These are phyloP conservation scores for Ustilaginoidea virens DNA, from an alignment of 2,329 filamentous ascomycete species.

Conservation along the genomic window DNA sequence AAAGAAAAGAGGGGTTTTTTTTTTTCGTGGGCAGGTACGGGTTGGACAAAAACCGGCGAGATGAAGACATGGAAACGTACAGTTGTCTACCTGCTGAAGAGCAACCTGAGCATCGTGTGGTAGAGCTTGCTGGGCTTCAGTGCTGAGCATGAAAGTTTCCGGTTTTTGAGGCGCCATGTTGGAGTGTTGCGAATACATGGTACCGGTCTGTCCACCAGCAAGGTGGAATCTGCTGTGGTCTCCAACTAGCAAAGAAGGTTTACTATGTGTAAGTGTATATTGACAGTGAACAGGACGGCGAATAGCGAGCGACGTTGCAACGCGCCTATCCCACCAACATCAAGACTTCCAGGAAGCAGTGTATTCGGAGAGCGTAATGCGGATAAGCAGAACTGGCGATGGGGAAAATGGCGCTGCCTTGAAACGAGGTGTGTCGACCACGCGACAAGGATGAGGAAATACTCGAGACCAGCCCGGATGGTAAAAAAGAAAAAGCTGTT, in stretches of 20 bases:
- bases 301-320: no score
- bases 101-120: conserved; percentile 95
- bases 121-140: conserved; percentile 88
- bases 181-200: conserved; percentile 71
- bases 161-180: conserved; percentile 91
- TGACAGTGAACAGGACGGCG: no score
- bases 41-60: not conserved
- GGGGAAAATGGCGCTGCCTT: conserved; percentile 19
- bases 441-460: conserved; percentile 12
- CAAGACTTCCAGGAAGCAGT: no score
- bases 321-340: no score
- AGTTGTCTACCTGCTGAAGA: conserved; percentile 93
- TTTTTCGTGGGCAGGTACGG: not conserved
- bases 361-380: no score
- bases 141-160: conserved; percentile 97
- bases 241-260: no score
- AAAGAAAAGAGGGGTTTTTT: not conserved
- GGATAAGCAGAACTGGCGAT: conserved; percentile 1
- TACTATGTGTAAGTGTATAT: no score
- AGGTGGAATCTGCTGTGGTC: conserved; percentile 1
- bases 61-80: conserved; percentile 36
- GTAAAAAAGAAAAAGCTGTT: no score
- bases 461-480: conserved; percentile 34
- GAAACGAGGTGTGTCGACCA: conserved; percentile 3
- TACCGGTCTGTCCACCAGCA: conserved; percentile 14